Conservation (phyloP, 2,329 filamentous ascomycete genomes). For the Claviceps purpurea region DNA sequence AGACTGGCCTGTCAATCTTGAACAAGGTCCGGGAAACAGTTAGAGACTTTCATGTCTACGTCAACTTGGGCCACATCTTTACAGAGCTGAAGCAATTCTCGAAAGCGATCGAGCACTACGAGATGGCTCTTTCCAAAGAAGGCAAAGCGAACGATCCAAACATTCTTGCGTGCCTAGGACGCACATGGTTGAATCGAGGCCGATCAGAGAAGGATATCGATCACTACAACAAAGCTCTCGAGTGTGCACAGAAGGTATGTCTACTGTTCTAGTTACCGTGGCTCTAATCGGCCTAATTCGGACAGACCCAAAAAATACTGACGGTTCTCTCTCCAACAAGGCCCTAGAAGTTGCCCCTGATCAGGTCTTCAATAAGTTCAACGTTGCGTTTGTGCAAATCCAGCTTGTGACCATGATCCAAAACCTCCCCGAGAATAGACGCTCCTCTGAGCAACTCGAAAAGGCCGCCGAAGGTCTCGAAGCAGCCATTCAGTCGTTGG, state of each 20-base stretch:
- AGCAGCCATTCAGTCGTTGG: slow-evolving; percentile 62
- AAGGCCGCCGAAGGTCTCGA: slow-evolving; percentile 70
- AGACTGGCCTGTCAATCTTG: slow-evolving; percentile 72
- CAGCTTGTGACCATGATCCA: slow-evolving; percentile 78
- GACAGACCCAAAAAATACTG: neutral
- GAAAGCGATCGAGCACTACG: slow-evolving; percentile 90
- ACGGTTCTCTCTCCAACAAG: slow-evolving; percentile 20
- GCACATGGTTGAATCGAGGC: slow-evolving; percentile 74
- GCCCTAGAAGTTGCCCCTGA: slow-evolving; percentile 69
- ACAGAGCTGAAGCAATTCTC: slow-evolving; percentile 80
- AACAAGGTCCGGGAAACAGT: slow-evolving; percentile 82
- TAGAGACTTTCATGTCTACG: slow-evolving; percentile 74
- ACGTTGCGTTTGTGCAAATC: slow-evolving; percentile 94
- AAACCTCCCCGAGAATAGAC: slow-evolving; percentile 58
- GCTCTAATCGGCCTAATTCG: too few species aligned
- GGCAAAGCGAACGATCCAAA: slow-evolving; percentile 59
- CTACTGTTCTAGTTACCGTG: too few species aligned
- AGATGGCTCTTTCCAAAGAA: slow-evolving; percentile 68
- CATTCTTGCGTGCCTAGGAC: slow-evolving; percentile 74
- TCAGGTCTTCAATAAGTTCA: slow-evolving; percentile 88
- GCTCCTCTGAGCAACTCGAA: slow-evolving; percentile 68
- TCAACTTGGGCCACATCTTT: slow-evolving; percentile 90
- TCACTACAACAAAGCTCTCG: slow-evolving; percentile 42
- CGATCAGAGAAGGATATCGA: slow-evolving; percentile 47
- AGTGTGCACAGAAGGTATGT: slow-evolving; percentile 49